Base-by-base conservation (phyloP, 164 flowering plant genomes). In the Annona squamosa region DNA sequence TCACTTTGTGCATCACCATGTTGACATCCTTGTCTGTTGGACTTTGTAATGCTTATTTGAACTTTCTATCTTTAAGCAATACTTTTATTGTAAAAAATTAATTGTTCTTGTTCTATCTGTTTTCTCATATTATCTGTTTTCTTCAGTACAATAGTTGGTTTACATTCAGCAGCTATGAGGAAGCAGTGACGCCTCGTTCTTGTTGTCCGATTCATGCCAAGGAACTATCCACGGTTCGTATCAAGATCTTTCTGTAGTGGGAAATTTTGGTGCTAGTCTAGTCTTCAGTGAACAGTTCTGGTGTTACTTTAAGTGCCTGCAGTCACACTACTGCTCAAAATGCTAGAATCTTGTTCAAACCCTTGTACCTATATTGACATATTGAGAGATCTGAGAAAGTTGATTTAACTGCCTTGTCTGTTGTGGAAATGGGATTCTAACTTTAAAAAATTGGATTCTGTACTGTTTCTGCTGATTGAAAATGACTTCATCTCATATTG, bases 81-180 rank as follows among this genome's bases (percentile, higher is more conserved):
- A 46, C 70, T 46, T 66, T 43, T 66, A 26, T 26, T 26, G 37
- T 13, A 17, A 66, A 16, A 19, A 3, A 42, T 42, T 5, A 44
- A 66, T 10, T 66, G n/a, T 66, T 37, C 7, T 42, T 12, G 68
- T 42, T 63, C n/a, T 66, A 44, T 42, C 18, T 63, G 7, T 47
- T 48, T 47, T 41, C 65, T 16, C 63, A 4, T 73, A 37, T 71
- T 69, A 37, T 69, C 43, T 19, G 9, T 66, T 43, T 67, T 52
- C 47, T 67, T n/a, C 65, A 73, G 75, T 73, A 67, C 44, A 73
- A 73, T 72, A 93, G 76, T 78, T 95, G 99, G 99, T 95, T 93
- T 75, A 95, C 99, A 65, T 95, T 95, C 88, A 95, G 93, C 57
- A 91, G 86, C 69, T 90, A 82, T 75, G 86, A 83, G 77, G 98